These are phyloP conservation scores for Macrocybe sp. DNA, from an alignment of 1,284 basidiomycete species.

Conservation along the genomic window DNA sequence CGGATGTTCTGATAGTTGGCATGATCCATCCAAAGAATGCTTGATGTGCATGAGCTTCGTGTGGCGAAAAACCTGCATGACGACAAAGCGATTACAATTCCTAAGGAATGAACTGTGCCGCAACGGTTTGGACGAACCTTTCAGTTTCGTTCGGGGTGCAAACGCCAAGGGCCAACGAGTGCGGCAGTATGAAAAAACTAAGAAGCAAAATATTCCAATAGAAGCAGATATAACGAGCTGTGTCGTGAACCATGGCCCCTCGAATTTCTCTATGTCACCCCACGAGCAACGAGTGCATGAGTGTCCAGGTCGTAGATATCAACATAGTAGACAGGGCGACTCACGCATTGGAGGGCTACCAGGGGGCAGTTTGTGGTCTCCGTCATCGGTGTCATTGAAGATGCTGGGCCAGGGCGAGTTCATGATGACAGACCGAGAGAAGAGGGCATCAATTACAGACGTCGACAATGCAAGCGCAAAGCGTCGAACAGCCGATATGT, in stretches of 20 bases:
- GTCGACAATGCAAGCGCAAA: no score
- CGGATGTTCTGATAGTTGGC: conserved; percentile 86
- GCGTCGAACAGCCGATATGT: neutral
- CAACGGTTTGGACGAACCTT: conserved; percentile 49
- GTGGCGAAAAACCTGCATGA: conserved; percentile 76
- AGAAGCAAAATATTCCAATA: conserved; percentile 78
- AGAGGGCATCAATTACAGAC: no score
- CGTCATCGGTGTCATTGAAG: conserved; percentile 6
- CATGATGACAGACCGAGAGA: no score
- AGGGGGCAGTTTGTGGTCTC: conserved; percentile 36
- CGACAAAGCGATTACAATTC: neutral
- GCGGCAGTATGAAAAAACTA: conserved; percentile 85
- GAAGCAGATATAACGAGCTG: conserved; percentile 77
- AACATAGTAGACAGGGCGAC: conserved; percentile 12
- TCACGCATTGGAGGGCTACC: conserved; percentile 55
- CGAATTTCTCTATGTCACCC: conserved; percentile 52
- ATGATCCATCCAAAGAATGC: conserved; percentile 95
- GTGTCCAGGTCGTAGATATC: neutral
- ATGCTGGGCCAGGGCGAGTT: no score
- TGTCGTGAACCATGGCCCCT: conserved; percentile 91
- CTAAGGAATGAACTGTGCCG: neutral
- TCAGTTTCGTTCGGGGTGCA: conserved; percentile 90
- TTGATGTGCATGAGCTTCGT: conserved; percentile 79
- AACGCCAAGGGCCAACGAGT: conserved; percentile 87
- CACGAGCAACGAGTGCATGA: neutral